phyloP scores from a whole-genome alignment of 345 rosid species.

The Leavenworthia alabamica region DNA sequence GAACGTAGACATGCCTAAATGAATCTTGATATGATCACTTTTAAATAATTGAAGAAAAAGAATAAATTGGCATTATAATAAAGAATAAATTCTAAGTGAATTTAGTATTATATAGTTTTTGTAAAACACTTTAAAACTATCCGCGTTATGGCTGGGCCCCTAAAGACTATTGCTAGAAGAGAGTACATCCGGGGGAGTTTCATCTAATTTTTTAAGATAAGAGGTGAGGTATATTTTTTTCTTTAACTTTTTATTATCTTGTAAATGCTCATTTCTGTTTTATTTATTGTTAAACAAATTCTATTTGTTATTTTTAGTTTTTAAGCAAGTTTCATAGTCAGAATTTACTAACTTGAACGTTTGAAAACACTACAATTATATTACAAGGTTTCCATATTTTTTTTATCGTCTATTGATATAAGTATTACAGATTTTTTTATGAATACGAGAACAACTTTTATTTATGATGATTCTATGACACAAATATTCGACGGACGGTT shows the following conservation, averaged over 20 bases:
- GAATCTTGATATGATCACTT: constrained; percentile 46
- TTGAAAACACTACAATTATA: too few species aligned
- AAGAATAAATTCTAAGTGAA: constrained; percentile 55
- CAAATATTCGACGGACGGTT: too few species aligned
- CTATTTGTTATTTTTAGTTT: too few species aligned
- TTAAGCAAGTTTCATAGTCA: too few species aligned
- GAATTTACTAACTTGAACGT: too few species aligned
- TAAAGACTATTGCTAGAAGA: constrained; percentile 26
- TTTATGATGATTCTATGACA: too few species aligned
- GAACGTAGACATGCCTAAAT: constrained; percentile 34
- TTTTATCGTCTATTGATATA: too few species aligned
- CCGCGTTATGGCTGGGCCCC: constrained; percentile 36
- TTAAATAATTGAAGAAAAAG: constrained; percentile 65
- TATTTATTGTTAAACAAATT: background rate
- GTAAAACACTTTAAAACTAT: constrained; percentile 31
- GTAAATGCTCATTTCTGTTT: background rate
- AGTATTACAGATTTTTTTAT: too few species aligned
- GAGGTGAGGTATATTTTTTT: background rate
- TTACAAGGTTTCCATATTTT: too few species aligned
- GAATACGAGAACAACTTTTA: too few species aligned
- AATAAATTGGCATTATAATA: constrained; percentile 47
- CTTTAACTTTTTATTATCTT: background rate
- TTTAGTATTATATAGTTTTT: constrained; percentile 8
- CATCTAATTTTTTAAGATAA: constrained; percentile 20
- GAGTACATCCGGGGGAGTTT: constrained; percentile 42